Evolutionary conservation across 805 yeast genomes (phyloP).

Genomic region (Candida quercuum): DNA sequence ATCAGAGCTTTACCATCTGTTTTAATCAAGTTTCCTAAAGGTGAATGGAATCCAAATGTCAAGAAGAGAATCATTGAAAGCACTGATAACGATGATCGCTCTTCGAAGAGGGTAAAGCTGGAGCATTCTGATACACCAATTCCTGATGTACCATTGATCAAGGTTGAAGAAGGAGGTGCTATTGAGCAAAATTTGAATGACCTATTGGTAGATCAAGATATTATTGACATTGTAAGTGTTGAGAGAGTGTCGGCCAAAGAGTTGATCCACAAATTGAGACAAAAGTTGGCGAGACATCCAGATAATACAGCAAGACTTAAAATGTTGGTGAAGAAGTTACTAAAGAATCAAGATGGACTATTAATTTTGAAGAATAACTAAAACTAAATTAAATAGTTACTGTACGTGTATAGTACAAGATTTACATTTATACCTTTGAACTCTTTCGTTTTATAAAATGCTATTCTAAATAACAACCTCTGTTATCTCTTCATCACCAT

Average conservation of each 20-base stretch:
- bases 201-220: constrained; percentile 67
- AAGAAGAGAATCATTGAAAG: constrained; percentile 30
- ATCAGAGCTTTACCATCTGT: constrained; percentile 60
- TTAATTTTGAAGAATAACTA: constrained; percentile 17
- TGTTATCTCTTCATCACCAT: constrained; percentile 27
- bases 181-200: constrained; percentile 12
- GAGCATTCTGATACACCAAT: constrained; percentile 23
- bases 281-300: constrained; percentile 57
- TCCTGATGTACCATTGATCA: constrained; percentile 1
- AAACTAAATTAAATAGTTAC: not conserved
- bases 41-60: constrained; percentile 76
- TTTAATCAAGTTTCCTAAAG: constrained; percentile 63
- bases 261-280: constrained; percentile 54
- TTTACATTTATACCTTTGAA: too few species aligned
- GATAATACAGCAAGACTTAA: constrained; percentile 60
- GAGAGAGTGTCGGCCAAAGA: constrained; percentile 49
- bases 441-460: too few species aligned
- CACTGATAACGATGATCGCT: constrained; percentile 22
- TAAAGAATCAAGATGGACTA: constrained; percentile 38
- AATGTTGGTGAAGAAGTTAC: constrained; percentile 48
- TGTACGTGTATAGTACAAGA: too few species aligned
- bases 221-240: constrained; percentile 51
- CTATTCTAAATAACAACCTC: too few species aligned
- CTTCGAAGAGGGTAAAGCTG: constrained; percentile 35
- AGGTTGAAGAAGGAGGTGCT: constrained; percentile 8